phyloP scores from a whole-genome alignment of 192 early-diverging fungal species.

The Coemansia asiatica region DNA sequence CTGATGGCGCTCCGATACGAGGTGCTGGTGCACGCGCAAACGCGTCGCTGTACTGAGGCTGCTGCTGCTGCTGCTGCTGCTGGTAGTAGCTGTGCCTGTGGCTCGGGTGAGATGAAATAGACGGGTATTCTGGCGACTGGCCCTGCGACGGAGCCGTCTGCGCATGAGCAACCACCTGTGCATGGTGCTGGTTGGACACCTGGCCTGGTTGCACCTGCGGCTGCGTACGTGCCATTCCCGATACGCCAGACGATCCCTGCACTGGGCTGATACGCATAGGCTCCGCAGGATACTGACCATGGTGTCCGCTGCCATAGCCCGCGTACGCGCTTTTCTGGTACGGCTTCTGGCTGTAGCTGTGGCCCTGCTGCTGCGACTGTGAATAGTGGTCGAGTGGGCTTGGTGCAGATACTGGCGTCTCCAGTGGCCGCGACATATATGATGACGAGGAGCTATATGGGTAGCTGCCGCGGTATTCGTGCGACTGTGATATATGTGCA shows the following conservation, averaged over 20 bases:
- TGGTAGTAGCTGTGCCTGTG: not conserved
- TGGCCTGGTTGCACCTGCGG: not conserved
- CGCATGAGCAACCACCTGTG: no score
- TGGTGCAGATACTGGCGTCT: not conserved
- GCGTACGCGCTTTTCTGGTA: not conserved
- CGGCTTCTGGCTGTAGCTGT: not conserved
- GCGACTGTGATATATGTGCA: not conserved
- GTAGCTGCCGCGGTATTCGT: not conserved
- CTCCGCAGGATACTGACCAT: not conserved
- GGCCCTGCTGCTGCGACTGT: not conserved
- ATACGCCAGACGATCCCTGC: not conserved
- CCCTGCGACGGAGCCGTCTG: not conserved
- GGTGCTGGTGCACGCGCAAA: not conserved
- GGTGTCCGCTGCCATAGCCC: not conserved
- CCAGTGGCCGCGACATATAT: not conserved
- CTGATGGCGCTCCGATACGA: not conserved
- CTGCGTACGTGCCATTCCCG: not conserved
- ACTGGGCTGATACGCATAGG: not conserved
- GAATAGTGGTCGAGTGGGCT: not conserved
- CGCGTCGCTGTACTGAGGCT: not conserved
- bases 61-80: no score
- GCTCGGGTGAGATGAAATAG: not conserved
- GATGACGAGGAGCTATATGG: not conserved
- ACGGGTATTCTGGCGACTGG: not conserved
- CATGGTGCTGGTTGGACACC: not conserved